phyloP scores from a whole-genome alignment of 2,329 filamentous ascomycete genomes.

The Orbilia blumenaviensis region DNA sequence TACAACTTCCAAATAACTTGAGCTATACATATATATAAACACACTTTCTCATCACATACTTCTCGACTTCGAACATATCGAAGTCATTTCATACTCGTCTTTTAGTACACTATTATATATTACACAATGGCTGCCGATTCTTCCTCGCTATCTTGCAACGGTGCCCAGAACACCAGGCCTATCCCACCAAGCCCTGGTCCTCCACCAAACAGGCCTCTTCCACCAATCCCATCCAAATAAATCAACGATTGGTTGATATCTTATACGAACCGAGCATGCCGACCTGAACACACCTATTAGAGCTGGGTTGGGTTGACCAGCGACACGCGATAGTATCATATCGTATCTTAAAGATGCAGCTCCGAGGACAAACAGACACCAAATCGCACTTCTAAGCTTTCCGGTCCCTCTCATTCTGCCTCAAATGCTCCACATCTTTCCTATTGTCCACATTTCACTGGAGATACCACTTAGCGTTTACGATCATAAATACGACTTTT shows the following conservation, averaged over 20 bases:
- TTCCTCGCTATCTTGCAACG: constrained; percentile 58
- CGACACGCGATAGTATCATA: neutral
- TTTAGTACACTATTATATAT: neutral
- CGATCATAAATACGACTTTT: constrained; percentile 44
- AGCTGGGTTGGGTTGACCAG: neutral
- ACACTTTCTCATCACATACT: constrained; percentile 9
- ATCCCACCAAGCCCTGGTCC: constrained; percentile 58
- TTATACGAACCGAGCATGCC: neutral
- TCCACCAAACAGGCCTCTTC: constrained; percentile 58
- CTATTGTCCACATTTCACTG: constrained; percentile 41
- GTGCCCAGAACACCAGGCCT: constrained; percentile 55
- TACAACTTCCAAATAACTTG: constrained; percentile 11
- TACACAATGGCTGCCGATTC: constrained; percentile 57
- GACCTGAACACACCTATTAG: constrained; percentile 8
- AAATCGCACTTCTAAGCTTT: neutral
- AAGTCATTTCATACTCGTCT: constrained; percentile 9
- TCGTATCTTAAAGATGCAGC: constrained; percentile 9
- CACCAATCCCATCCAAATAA: constrained; percentile 56
- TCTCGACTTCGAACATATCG: neutral
- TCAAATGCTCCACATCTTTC: constrained; percentile 11
- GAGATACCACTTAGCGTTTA: constrained; percentile 52
- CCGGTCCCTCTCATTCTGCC: neutral
- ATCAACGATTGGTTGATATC: neutral
- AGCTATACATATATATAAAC: constrained; percentile 24
- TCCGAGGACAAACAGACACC: neutral